phyloP scores from a whole-genome alignment of 192 early-diverging fungal genomes.

The Funneliformis mosseae region DNA sequence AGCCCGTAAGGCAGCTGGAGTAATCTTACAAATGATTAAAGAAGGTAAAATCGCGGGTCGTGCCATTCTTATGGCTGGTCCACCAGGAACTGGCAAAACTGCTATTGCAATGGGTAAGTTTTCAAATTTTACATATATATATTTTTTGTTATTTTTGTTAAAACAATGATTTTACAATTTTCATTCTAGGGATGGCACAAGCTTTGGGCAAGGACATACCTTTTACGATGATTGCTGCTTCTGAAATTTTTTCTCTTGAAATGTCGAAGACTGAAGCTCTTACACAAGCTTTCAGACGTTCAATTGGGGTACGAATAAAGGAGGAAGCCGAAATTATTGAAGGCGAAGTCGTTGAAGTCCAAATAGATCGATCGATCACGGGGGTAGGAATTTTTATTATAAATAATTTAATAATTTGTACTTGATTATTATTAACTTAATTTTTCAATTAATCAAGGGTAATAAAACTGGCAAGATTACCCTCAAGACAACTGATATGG shows the following conservation, averaged over 20 bases:
- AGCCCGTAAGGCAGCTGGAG: conserved; percentile 94
- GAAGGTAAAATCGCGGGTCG: conserved; percentile 97
- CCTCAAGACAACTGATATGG: conserved; percentile 99
- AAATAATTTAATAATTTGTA: not conserved
- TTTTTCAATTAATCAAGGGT: conserved; percentile 51
- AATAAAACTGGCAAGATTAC: conserved; percentile 97
- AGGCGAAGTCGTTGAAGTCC: conserved; percentile 98
- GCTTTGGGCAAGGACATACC: conserved; percentile 93
- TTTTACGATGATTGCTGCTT: conserved; percentile 96
- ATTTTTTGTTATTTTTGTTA: not conserved
- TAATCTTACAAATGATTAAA: conserved; percentile 96
- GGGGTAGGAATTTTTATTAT: conserved; percentile 64
- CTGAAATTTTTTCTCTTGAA: conserved; percentile 98
- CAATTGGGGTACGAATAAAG: conserved; percentile 97
- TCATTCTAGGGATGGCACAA: conserved; percentile 77
- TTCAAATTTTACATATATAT: not conserved
- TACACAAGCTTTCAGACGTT: conserved; percentile 96
- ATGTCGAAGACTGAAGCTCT: conserved; percentile 98
- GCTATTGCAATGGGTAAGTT: conserved; percentile 95
- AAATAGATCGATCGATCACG: conserved; percentile 91
- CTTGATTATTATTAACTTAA: not conserved
- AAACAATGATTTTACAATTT: not conserved
- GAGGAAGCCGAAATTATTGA: conserved; percentile 99
- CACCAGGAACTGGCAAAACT: conserved; percentile 98
- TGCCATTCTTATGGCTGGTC: conserved; percentile 96